Conservation (phyloP, 2,329 filamentous ascomycete genomes). For the Epichloe coenophiala region DNA sequence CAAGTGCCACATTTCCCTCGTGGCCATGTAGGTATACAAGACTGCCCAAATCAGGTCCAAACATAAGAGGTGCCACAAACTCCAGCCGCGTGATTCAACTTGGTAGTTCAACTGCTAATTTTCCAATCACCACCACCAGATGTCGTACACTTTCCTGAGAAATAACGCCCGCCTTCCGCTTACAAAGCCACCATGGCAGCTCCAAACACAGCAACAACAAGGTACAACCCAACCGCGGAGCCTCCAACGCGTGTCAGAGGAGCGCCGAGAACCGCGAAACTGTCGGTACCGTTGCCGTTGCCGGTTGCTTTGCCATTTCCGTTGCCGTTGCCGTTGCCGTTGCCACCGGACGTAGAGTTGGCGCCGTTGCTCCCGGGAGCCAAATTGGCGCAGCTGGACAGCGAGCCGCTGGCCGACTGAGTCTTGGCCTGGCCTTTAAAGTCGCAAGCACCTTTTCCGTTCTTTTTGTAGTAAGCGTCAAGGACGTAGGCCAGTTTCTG, state of each 20-base stretch:
- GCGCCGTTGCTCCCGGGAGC: slow-evolving; percentile 36
- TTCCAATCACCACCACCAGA: background rate
- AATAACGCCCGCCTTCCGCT: background rate
- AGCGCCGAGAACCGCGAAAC: slow-evolving; percentile 23
- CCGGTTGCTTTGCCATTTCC: background rate
- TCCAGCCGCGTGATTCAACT: too few species aligned
- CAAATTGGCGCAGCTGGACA: slow-evolving; percentile 45
- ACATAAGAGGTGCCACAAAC: too few species aligned
- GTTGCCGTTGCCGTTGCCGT: background rate
- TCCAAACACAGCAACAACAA: slow-evolving; percentile 35
- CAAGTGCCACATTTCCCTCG: too few species aligned
- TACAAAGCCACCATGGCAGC: slow-evolving; percentile 41
- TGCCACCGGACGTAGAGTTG: background rate
- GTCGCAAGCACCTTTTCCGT: slow-evolving; percentile 46
- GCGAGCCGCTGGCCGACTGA: slow-evolving; percentile 32
- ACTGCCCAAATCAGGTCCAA: background rate
- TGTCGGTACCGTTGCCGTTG: slow-evolving; percentile 11
- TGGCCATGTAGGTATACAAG: too few species aligned
- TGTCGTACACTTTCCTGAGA: background rate
- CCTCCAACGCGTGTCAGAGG: slow-evolving; percentile 27
- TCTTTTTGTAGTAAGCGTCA: slow-evolving; percentile 55
- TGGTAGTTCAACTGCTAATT: too few species aligned
- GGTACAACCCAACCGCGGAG: slow-evolving; percentile 35
- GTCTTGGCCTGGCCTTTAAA: slow-evolving; percentile 54
- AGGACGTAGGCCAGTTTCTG: slow-evolving; percentile 64